Evolutionary conservation across 129 eudicot species (phyloP).

Genomic region (Silybum marianum): DNA sequence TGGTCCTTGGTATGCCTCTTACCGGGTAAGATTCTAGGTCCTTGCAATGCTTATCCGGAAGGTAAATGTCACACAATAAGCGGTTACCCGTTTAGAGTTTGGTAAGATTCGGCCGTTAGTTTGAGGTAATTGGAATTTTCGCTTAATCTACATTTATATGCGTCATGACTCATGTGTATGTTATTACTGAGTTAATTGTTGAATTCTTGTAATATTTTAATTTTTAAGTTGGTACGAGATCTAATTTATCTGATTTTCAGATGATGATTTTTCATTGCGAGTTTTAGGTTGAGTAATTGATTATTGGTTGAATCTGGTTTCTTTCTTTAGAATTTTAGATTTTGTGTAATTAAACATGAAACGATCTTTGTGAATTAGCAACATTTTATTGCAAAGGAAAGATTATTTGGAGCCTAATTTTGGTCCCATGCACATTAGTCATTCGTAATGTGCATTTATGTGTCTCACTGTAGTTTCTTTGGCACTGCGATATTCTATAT

Average conservation of each 20-base stretch:
- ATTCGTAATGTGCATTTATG: background rate
- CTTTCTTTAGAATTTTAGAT: background rate
- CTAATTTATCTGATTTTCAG: slow-evolving; percentile 14
- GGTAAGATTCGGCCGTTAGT: background rate
- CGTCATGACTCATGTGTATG: background rate
- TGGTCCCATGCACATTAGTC: background rate
- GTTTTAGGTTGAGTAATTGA: slow-evolving; percentile 9
- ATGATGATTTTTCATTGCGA: background rate
- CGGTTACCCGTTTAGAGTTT: too few relatives aligned
- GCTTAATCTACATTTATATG: background rate
- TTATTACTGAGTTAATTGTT: slow-evolving; percentile 3
- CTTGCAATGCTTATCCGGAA: too few relatives aligned
- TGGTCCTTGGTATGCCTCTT: too few relatives aligned
- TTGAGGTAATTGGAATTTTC: slow-evolving; percentile 17
- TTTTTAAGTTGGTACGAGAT: background rate
- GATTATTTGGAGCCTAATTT: background rate
- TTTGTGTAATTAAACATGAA: slow-evolving; percentile 2
- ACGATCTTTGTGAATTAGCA: background rate
- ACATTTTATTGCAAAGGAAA: background rate
- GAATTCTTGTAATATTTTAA: background rate
- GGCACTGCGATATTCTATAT: background rate
- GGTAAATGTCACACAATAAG: too few relatives aligned
- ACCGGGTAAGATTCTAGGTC: too few relatives aligned
- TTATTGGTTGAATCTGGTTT: slow-evolving; percentile 5
- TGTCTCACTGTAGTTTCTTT: background rate